Conservation (phyloP, 768 basidiomycete genomes). For the Grammothele lineata region DNA sequence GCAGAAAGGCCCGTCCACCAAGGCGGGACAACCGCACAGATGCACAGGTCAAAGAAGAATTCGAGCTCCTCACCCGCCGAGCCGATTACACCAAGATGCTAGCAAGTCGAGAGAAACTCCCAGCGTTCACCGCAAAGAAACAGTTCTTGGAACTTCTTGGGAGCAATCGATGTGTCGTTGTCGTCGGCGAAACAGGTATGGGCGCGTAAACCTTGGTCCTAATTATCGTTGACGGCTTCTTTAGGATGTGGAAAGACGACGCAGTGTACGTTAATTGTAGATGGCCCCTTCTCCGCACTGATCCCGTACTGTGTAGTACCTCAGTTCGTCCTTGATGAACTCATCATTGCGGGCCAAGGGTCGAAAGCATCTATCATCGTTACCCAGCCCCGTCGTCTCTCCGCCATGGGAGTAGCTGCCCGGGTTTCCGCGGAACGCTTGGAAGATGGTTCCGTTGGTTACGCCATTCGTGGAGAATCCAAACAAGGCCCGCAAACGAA, state of each 20-base stretch:
- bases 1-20: slow-evolving; percentile 19
- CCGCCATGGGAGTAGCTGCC: slow-evolving; percentile 83
- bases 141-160: slow-evolving; percentile 58
- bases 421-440: slow-evolving; percentile 81
- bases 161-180: slow-evolving; percentile 64
- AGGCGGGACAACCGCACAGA: slow-evolving; percentile 43
- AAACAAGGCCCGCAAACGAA: slow-evolving; percentile 64
- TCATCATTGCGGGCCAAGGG: slow-evolving; percentile 59
- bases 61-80: slow-evolving; percentile 41
- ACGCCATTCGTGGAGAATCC: slow-evolving; percentile 85
- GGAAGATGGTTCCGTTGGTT: slow-evolving; percentile 79
- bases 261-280: slow-evolving; percentile 66
- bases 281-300: too few relatives aligned
- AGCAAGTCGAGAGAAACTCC: slow-evolving; percentile 54
- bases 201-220: too few relatives aligned
- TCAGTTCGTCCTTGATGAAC: slow-evolving; percentile 83
- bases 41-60: slow-evolving; percentile 47
- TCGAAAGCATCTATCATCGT: slow-evolving; percentile 71
- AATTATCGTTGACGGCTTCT: too few relatives aligned
- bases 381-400: slow-evolving; percentile 87
- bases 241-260: slow-evolving; percentile 89
- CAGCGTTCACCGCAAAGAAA: slow-evolving; percentile 68
- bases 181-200: slow-evolving; percentile 87
- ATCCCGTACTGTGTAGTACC: slow-evolving; percentile 53
- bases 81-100: slow-evolving; percentile 56